These are phyloP conservation scores for Taphrina confusa DNA, from an alignment of 1,139 yeast species.

Conservation along the genomic window DNA sequence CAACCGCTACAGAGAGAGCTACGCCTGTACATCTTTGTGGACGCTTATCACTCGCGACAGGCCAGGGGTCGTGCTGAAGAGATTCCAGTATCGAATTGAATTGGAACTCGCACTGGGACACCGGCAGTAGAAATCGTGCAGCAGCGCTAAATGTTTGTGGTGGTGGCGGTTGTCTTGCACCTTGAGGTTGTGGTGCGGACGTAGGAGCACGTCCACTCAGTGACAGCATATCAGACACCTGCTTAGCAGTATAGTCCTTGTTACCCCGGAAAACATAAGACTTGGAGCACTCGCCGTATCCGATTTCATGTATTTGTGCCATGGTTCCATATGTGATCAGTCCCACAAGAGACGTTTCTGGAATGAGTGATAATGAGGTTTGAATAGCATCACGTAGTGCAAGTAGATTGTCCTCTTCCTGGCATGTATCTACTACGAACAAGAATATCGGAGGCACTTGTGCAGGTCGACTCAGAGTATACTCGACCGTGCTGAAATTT, in stretches of 20 bases:
- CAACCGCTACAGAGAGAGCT: constrained; percentile 81
- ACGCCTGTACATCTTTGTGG: constrained; percentile 92
- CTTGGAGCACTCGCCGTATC: constrained; percentile 73
- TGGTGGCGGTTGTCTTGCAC: constrained; percentile 43
- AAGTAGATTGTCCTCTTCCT: constrained; percentile 87
- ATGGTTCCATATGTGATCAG: constrained; percentile 91
- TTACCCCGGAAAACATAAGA: constrained; percentile 91
- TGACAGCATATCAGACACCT: constrained; percentile 73
- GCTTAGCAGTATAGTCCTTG: constrained; percentile 77
- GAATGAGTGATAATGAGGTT: constrained; percentile 77
- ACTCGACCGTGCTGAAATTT: constrained; percentile 82
- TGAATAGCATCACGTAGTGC: constrained; percentile 86
- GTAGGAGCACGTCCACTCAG: constrained; percentile 48
- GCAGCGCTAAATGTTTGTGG: constrained; percentile 48
- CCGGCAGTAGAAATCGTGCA: constrained; percentile 78
- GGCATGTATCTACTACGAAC: constrained; percentile 89
- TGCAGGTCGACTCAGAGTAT: constrained; percentile 83
- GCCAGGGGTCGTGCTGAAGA: constrained; percentile 86
- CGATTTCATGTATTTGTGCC: constrained; percentile 82
- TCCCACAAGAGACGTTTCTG: constrained; percentile 91
- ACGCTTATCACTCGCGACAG: constrained; percentile 82
- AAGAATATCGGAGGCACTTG: constrained; percentile 90
- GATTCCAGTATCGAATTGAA: constrained; percentile 78
- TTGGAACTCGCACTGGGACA: constrained; percentile 84
- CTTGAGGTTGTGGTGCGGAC: constrained; percentile 47